Conservation (phyloP, 306 rosid species). For the Cotoneaster glaucophyllus region DNA sequence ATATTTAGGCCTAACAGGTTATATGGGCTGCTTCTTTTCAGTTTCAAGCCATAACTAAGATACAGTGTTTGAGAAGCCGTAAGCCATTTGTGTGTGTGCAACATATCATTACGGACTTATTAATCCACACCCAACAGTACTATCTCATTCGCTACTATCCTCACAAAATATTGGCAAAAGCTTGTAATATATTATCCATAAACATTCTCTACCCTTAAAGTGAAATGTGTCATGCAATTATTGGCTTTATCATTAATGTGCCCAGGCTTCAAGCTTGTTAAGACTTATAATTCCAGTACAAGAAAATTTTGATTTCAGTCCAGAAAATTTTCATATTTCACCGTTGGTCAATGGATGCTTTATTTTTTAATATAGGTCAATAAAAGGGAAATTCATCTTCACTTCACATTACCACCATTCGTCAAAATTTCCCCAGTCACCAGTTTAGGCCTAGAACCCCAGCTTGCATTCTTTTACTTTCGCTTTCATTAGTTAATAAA, state of each 20-base stretch:
- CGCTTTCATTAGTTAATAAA: too few species aligned
- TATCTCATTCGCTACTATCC: background rate
- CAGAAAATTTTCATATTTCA: too few species aligned
- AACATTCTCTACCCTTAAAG: background rate
- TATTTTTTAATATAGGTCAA: too few species aligned
- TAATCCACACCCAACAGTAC: background rate
- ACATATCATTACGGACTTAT: background rate
- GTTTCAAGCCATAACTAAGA: conserved; percentile 22
- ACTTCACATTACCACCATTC: too few species aligned
- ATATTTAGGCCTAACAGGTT: conserved; percentile 73
- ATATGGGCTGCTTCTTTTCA: conserved; percentile 21
- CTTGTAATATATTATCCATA: conserved; percentile 23
- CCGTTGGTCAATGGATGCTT: too few species aligned
- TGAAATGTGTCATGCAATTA: conserved; percentile 12
- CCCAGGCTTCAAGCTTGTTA: too few species aligned
- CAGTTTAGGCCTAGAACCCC: too few species aligned
- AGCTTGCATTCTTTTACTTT: too few species aligned
- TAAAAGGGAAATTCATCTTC: too few species aligned
- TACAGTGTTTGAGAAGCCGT: conserved; percentile 34
- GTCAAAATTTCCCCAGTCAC: too few species aligned
- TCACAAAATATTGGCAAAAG: background rate
- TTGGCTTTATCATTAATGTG: background rate
- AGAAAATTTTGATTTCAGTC: too few species aligned
- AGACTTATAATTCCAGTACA: too few species aligned
- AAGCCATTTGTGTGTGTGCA: conserved; percentile 44